phyloP scores from a whole-genome alignment of 2,329 filamentous ascomycete genomes.

The Sporothrix curviconia region DNA sequence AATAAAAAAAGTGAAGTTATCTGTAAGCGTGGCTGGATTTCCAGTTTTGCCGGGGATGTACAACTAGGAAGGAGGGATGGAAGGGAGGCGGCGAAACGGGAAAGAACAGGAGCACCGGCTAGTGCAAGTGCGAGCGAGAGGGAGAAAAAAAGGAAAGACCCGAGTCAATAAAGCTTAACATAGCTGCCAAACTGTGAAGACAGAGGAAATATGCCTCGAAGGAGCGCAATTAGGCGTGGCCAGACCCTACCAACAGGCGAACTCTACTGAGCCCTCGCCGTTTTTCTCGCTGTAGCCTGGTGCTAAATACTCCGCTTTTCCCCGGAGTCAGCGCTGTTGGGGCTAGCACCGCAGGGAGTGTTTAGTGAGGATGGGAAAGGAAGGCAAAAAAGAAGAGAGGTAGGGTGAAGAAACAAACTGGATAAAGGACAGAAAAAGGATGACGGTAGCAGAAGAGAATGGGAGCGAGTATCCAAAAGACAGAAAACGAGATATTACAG shows the following conservation, averaged over 20 bases:
- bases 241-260: no score
- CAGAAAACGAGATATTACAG: constrained; percentile 1
- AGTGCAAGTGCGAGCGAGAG: not conserved
- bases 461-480: not conserved
- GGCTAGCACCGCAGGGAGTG: not conserved
- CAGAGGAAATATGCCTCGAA: no score
- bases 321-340: constrained; percentile 10
- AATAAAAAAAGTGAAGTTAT: constrained; percentile 10
- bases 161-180: not conserved
- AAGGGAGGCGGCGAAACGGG: constrained; percentile 3
- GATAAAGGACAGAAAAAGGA: not conserved
- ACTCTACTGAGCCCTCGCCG: no score
- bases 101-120: constrained; percentile 2
- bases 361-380: not conserved
- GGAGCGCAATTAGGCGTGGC: no score
- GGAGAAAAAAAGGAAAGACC: not conserved
- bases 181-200: not conserved
- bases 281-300: no score
- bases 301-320: constrained; percentile 16
- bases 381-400: not conserved
- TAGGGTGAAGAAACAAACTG: not conserved
- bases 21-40: constrained; percentile 2
- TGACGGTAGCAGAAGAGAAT: not conserved
- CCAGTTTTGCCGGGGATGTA: constrained; percentile 6
- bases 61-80: not conserved